These are phyloP conservation scores for Aureobasidium vineae DNA, from an alignment of 2,329 filamentous ascomycete genomes.

Conservation along the genomic window DNA sequence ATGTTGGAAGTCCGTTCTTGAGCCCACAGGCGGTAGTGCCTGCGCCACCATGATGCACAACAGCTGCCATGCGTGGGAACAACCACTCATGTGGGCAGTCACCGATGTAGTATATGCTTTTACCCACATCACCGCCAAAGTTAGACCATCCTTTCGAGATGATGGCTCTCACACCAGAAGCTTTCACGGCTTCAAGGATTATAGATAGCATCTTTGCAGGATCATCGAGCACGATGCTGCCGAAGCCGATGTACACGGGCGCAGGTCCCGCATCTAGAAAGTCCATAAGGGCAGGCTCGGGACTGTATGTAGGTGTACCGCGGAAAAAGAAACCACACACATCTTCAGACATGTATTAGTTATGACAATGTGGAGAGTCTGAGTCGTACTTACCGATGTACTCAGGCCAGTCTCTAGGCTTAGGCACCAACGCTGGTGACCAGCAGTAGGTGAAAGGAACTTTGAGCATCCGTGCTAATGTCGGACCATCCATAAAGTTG, in stretches of 20 bases:
- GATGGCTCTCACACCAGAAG: conserved; percentile 52
- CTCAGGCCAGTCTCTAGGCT: conserved; percentile 71
- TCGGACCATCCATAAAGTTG: conserved; percentile 78
- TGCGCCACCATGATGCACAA: conserved; percentile 61
- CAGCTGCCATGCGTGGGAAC: conserved; percentile 55
- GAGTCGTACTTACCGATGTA: conserved; percentile 59
- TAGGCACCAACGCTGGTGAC: conserved; percentile 76
- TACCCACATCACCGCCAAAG: conserved; percentile 43
- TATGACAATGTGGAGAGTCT: neutral
- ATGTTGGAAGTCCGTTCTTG: conserved; percentile 51
- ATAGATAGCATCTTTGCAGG: conserved; percentile 67
- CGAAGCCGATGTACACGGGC: conserved; percentile 80
- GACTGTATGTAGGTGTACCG: conserved; percentile 63
- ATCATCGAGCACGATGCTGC: conserved; percentile 77
- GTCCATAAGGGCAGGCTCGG: conserved; percentile 61
- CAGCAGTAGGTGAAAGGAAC: conserved; percentile 92
- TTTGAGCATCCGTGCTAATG: conserved; percentile 69
- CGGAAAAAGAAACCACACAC: conserved; percentile 72
- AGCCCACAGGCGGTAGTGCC: conserved; percentile 59
- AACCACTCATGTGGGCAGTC: conserved; percentile 61
- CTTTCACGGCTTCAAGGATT: conserved; percentile 68
- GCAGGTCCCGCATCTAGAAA: conserved; percentile 68
- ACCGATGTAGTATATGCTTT: conserved; percentile 52
- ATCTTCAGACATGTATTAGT: neutral
- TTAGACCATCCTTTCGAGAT: conserved; percentile 57